Evolutionary conservation across 129 eudicot species (phyloP).

Genomic region (Flaveria bidentis): DNA sequence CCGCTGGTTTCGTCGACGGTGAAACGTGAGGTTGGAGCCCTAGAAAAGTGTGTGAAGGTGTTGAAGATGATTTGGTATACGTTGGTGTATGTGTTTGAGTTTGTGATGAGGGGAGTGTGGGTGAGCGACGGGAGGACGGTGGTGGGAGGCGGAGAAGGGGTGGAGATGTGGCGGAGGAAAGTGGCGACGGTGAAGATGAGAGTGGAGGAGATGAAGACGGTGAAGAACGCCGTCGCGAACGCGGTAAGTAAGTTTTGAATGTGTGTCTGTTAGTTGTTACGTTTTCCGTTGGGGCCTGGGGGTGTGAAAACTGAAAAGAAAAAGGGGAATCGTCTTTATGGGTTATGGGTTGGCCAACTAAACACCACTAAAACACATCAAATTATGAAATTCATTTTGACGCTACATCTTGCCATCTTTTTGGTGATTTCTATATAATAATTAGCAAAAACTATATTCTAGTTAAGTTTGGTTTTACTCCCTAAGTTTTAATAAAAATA

Average conservation of each 20-base stretch:
- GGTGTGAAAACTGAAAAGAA: too few relatives aligned
- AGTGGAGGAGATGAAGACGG: constrained; percentile 75
- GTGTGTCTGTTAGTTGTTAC: not conserved
- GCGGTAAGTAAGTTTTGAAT: constrained; percentile 49
- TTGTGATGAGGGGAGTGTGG: constrained; percentile 52
- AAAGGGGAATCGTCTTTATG: not conserved
- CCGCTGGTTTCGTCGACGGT: constrained; percentile 14
- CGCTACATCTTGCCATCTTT: not conserved
- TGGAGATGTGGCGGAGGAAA: constrained; percentile 86
- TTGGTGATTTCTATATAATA: not conserved
- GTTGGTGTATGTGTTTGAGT: constrained; percentile 46
- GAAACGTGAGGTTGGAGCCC: not conserved
- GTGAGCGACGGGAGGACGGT: constrained; percentile 51
- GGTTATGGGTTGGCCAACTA: constrained; percentile 19
- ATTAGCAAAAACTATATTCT: too few relatives aligned
- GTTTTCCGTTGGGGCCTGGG: not conserved
- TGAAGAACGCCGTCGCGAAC: constrained; percentile 55
- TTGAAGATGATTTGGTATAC: constrained; percentile 49
- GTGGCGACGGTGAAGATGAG: constrained; percentile 61
- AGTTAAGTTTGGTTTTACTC: too few relatives aligned
- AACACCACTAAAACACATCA: not conserved
- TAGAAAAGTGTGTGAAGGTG: constrained; percentile 12
- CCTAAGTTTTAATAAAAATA: too few relatives aligned
- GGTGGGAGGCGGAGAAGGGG: constrained; percentile 78
- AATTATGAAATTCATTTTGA: not conserved